phyloP scores from a whole-genome alignment of 192 early-diverging fungal species.

The Coemansia sp. region DNA sequence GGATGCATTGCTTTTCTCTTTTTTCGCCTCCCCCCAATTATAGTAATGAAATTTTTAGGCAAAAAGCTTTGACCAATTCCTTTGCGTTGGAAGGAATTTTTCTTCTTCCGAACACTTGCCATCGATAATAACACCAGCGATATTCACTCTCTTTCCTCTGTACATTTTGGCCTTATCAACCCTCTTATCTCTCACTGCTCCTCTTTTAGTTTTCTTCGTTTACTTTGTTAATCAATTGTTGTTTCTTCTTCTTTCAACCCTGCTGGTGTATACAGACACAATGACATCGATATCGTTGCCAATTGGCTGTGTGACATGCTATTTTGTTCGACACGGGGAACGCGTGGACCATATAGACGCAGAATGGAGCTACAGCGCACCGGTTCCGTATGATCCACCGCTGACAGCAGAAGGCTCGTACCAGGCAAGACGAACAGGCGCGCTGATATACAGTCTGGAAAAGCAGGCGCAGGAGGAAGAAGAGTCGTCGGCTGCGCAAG shows the following conservation, averaged over 20 bases:
- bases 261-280: background rate
- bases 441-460: conserved; percentile 34
- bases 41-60: no score
- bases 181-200: background rate
- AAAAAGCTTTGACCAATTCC: no score
- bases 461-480: background rate
- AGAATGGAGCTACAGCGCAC: conserved; percentile 22
- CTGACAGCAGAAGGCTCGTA: conserved; percentile 29
- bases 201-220: no score
- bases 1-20: no score
- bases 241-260: no score
- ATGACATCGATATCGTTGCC: conserved; percentile 24
- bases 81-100: no score
- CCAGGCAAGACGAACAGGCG: conserved; percentile 36
- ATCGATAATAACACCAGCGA: background rate
- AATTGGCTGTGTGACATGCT: conserved; percentile 28
- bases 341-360: conserved; percentile 53
- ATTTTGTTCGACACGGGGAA: conserved; percentile 51
- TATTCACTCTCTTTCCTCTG: background rate
- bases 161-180: background rate
- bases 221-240: no score
- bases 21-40: no score
- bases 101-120: no score
- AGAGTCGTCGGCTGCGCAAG: no score
- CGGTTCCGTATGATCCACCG: conserved; percentile 45